Conservation (phyloP, 768 basidiomycete genomes). For the Pleurotus cornucopiae region DNA sequence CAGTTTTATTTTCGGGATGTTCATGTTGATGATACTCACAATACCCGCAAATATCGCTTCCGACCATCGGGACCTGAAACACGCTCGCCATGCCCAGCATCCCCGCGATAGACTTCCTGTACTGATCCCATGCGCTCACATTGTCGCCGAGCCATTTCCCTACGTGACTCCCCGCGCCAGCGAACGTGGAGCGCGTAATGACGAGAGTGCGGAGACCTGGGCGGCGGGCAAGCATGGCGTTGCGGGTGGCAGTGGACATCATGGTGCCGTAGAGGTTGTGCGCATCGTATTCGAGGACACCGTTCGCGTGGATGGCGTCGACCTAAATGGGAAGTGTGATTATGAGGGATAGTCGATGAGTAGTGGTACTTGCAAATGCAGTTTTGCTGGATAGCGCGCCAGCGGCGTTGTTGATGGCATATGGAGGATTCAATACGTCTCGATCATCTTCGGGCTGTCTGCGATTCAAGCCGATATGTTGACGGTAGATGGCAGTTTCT, state of each 20-base stretch:
- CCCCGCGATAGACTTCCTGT: conserved; percentile 55
- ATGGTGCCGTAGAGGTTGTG: conserved; percentile 70
- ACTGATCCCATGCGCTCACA: conserved; percentile 54
- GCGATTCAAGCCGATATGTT: conserved; percentile 12
- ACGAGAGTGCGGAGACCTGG: conserved; percentile 58
- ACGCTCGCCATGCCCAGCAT: conserved; percentile 64
- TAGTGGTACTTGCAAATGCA: conserved; percentile 37
- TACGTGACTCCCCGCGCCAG: conserved; percentile 61
- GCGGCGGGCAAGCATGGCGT: conserved; percentile 59
- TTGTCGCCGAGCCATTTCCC: conserved; percentile 78
- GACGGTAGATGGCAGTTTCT: neutral
- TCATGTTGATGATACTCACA: conserved; percentile 26
- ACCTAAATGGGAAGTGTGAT: conserved; percentile 22
- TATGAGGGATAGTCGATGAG: neutral
- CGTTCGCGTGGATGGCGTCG: conserved; percentile 50
- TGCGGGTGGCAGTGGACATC: conserved; percentile 61
- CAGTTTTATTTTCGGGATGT: too few relatives aligned
- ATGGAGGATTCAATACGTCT: conserved; percentile 47
- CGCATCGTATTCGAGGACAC: conserved; percentile 53
- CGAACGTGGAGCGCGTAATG: conserved; percentile 73
- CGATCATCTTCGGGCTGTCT: conserved; percentile 15
- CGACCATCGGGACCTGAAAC: conserved; percentile 73
- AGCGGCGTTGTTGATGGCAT: conserved; percentile 55
- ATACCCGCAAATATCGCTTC: conserved; percentile 70
- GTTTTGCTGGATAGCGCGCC: conserved; percentile 52